These are phyloP conservation scores for Talaromyces rugulosus DNA, from an alignment of 2,329 filamentous ascomycete species.

Conservation along the genomic window DNA sequence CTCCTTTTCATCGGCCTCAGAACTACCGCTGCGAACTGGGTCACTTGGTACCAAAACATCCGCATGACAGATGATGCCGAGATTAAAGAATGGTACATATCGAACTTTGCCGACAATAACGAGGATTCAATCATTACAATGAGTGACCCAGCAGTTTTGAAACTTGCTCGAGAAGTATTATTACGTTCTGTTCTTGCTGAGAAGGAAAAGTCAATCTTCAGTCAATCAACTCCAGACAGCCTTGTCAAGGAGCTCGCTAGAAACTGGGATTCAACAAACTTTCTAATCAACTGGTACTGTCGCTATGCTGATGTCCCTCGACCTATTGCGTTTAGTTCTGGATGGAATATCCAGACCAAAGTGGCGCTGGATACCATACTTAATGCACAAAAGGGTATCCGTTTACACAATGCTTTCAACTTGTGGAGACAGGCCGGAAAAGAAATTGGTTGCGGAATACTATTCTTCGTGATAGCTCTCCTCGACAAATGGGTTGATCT, in stretches of 20 bases:
- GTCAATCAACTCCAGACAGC: conserved; percentile 39
- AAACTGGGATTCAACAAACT: conserved; percentile 51
- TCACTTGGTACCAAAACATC: conserved; percentile 49
- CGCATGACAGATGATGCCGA: conserved; percentile 36
- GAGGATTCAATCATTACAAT: conserved; percentile 41
- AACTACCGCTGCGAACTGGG: conserved; percentile 55
- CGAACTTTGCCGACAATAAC: conserved; percentile 27
- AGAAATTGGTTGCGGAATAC: conserved; percentile 51
- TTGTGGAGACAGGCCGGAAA: conserved; percentile 56
- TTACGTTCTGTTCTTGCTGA: conserved; percentile 45
- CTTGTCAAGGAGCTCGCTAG: conserved; percentile 49
- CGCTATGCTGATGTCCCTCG: conserved; percentile 44
- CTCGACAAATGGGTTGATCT: conserved; percentile 54
- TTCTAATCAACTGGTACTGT: conserved; percentile 53
- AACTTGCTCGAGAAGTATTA: conserved; percentile 45
- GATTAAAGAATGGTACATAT: conserved; percentile 37
- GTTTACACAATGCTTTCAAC: conserved; percentile 54
- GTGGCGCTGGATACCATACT: conserved; percentile 51
- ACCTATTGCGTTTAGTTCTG: conserved; percentile 53
- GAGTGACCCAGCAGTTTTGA: conserved; percentile 48
- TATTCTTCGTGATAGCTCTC: conserved; percentile 53
- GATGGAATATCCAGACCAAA: conserved; percentile 56
- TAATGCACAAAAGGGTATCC: conserved; percentile 52
- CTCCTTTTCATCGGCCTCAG: conserved; percentile 51
- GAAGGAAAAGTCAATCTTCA: conserved; percentile 39